Base-by-base conservation (phyloP, 2,329 filamentous ascomycete genomes). In the Aspergillus flavus region DNA sequence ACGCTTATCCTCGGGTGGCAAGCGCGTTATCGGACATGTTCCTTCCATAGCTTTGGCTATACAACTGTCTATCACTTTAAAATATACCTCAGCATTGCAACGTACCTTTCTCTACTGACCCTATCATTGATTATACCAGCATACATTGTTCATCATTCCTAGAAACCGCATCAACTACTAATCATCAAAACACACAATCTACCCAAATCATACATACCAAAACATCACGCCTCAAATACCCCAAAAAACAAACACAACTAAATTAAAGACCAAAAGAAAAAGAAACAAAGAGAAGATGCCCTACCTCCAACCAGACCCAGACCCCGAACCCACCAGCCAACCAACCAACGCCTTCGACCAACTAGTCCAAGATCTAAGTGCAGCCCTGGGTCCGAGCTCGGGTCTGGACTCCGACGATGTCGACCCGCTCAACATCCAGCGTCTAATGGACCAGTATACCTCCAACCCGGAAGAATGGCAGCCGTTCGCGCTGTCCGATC, bases 331-430 rank as follows among this genome's bases (percentile, higher is more conserved):
- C 50, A 36, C 16, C 28, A 32, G 54, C 7, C 28, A 59, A 46
- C 23, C 63, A 10, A 57, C 26, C 34, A 70, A 75, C 64, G 69
- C 72, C 14, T 95, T 96, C 75, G 86, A 93, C 43, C 77, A 82
- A 59, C 87, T 96, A 53, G 91, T 96, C 61, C 74, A 85, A 63
- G 86, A 87, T n/a, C 86, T 97, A 70, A 93, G 90, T 72, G 81
- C 85, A 61, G 87, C 87, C 28, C 85, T 97, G 6, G 93, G 93
- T 2, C 90, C 92, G 4, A 91, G 88, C 62, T 95, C 91, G 14
- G 93, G 93, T 3, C 85, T 96, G 70, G 89, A 91, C 64, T 95
- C 91, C 39, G 90, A 89, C 50, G 92, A 95, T 75, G 88, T 97
- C 68, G 87, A 97, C 70, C 87, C 93, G 61, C 81, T 86, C 59